Percentiles rank a stretch among this genome's conserved stretches.
These are phyloP conservation scores for Pichia nakasei DNA, from an alignment of 805 yeast genomes.

Conservation along the genomic window DNA sequence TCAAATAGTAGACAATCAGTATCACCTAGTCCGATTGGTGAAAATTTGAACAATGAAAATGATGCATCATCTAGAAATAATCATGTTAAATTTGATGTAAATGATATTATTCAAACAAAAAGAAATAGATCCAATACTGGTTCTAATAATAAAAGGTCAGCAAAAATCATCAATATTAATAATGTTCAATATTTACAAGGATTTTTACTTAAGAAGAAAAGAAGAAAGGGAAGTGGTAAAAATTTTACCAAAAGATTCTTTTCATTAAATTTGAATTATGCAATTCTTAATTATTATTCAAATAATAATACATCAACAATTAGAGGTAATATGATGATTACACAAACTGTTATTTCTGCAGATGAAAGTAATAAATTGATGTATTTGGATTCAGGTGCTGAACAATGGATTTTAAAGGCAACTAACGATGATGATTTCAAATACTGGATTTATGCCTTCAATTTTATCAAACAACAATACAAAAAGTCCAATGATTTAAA, in stretches of 20 bases:
- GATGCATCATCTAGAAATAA: not conserved
- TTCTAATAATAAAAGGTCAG: slow-evolving; percentile 1
- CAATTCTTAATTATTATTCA: slow-evolving; percentile 72
- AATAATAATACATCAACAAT: slow-evolving; percentile 63
- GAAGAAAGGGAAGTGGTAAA: slow-evolving; percentile 72
- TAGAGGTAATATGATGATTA: slow-evolving; percentile 88
- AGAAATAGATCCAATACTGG: not conserved
- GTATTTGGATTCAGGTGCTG: slow-evolving; percentile 89
- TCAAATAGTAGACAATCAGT: not conserved
- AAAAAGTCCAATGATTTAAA: slow-evolving; percentile 12
- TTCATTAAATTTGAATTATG: slow-evolving; percentile 70
- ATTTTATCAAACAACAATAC: slow-evolving; percentile 34
- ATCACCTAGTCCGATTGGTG: not conserved
- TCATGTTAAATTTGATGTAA: not conserved
- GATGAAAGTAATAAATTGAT: slow-evolving; percentile 58
- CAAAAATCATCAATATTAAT: slow-evolving; percentile 32
- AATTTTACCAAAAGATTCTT: slow-evolving; percentile 84
- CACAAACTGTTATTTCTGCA: slow-evolving; percentile 74
- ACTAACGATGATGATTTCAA: slow-evolving; percentile 55
- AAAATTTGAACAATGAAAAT: no score
- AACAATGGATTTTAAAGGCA: slow-evolving; percentile 83
- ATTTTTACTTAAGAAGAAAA: slow-evolving; percentile 57
- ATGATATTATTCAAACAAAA: not conserved
- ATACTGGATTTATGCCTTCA: slow-evolving; percentile 77
- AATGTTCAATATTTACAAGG: slow-evolving; percentile 76